Percentiles rank a stretch among this genome's conserved stretches.
These are phyloP conservation scores for Penicillium bovifimosum DNA, from an alignment of 495 filamentous ascomycete genomes.

Conservation along the genomic window DNA sequence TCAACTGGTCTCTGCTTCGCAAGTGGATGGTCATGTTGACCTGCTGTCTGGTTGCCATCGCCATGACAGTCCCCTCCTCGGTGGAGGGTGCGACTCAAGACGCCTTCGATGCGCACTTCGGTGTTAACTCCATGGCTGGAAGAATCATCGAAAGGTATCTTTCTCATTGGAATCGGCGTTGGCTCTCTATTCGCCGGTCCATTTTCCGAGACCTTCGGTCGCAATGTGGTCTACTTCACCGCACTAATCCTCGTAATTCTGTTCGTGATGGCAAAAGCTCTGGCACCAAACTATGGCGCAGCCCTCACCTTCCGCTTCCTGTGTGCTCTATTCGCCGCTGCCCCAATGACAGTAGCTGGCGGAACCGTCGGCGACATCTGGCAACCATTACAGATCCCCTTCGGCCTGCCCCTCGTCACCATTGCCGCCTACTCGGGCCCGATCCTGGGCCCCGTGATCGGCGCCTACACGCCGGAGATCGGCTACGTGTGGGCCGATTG, in stretches of 20 bases:
- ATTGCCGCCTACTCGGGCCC: slow-evolving; percentile 33
- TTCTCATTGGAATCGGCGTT: slow-evolving; percentile 53
- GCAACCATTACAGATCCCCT: slow-evolving; percentile 35
- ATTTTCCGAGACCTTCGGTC: slow-evolving; percentile 51
- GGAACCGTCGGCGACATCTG: slow-evolving; percentile 44
- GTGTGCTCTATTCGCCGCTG: slow-evolving; percentile 40
- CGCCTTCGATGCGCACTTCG: not conserved
- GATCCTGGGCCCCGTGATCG: slow-evolving; percentile 39
- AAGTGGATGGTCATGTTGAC: slow-evolving; percentile 14
- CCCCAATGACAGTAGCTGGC: slow-evolving; percentile 42
- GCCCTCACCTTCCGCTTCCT: slow-evolving; percentile 43
- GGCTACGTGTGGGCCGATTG: slow-evolving; percentile 44
- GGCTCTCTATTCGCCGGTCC: slow-evolving; percentile 45
- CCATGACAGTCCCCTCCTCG: slow-evolving; percentile 10
- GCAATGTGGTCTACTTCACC: slow-evolving; percentile 51
- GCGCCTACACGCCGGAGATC: slow-evolving; percentile 36
- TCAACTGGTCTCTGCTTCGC: slow-evolving; percentile 3
- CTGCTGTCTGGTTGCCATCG: slow-evolving; percentile 10
- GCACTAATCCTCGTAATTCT: slow-evolving; percentile 40
- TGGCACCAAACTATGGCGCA: slow-evolving; percentile 40
- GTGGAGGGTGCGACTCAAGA: slow-evolving; percentile 9
- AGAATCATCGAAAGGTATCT: slow-evolving; percentile 27
- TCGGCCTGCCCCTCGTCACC: slow-evolving; percentile 38
- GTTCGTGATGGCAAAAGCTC: slow-evolving; percentile 42
- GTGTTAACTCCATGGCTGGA: not conserved